Evolutionary conservation across 2,329 filamentous ascomycete genomes (phyloP).

Genomic region (Aspergillus sp.): DNA sequence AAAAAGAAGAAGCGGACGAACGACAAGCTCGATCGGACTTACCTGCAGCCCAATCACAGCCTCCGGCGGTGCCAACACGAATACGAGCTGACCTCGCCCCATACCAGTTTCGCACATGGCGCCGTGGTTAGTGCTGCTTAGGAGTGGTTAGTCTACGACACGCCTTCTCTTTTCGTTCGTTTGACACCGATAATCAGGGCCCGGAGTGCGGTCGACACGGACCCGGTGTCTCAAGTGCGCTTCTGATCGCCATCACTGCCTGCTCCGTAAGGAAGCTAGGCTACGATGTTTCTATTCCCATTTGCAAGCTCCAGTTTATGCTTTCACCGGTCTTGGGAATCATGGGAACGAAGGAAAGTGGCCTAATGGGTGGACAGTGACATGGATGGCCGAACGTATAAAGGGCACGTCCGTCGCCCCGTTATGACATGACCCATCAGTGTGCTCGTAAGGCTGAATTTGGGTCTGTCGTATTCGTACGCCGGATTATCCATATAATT

Average conservation of each 20-base stretch:
- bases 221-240: background rate
- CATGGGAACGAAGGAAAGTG: background rate
- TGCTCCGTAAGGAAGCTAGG: background rate
- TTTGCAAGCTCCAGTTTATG: background rate
- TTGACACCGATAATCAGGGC: background rate
- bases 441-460: constrained; percentile 2
- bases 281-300: background rate
- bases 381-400: too few species aligned
- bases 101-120: too few species aligned
- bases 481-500: background rate
- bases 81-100: background rate
- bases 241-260: background rate
- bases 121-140: background rate
- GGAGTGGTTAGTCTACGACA: background rate
- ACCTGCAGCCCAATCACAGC: background rate
- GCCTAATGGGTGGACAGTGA: too few species aligned
- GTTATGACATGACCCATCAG: too few species aligned
- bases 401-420: too few species aligned
- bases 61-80: background rate
- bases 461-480: background rate
- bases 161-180: background rate
- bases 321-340: too few species aligned
- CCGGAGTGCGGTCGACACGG: background rate
- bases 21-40: background rate
- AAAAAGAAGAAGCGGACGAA: background rate